phyloP scores from a whole-genome alignment of 768 basidiomycete genomes.

The Boletus subparvulus region DNA sequence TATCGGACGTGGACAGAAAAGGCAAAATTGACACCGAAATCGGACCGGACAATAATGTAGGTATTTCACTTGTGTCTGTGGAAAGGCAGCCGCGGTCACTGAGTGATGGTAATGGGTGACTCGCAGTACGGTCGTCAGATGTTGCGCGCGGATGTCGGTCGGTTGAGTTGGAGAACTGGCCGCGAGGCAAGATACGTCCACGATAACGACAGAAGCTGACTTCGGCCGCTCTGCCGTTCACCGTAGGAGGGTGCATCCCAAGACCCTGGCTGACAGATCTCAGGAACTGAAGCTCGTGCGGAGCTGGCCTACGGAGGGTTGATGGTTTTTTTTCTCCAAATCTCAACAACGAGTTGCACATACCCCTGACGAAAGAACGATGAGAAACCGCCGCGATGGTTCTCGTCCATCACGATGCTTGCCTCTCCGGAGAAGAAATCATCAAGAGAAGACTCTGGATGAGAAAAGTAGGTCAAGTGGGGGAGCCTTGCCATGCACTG shows the following conservation, averaged over 20 bases:
- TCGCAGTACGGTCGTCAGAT: not conserved
- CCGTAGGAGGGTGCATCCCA: not conserved
- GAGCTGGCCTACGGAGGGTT: conserved; percentile 1
- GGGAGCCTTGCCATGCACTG: conserved; percentile 15
- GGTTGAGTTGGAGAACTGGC: not conserved
- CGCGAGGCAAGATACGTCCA: not conserved
- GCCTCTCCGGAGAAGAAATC: conserved; percentile 13
- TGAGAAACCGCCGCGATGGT: not conserved
- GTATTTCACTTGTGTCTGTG: not conserved
- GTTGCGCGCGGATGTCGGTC: not conserved
- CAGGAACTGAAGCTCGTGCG: conserved; percentile 9
- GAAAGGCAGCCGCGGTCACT: not conserved
- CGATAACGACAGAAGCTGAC: not conserved
- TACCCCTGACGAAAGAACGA: not conserved
- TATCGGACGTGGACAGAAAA: not conserved
- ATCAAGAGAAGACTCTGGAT: conserved; percentile 12
- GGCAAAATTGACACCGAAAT: not conserved
- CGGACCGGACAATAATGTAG: not conserved
- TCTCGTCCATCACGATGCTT: not conserved
- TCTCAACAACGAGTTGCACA: not conserved
- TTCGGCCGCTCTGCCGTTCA: not conserved
- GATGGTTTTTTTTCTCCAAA: not conserved
- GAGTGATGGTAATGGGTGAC: not conserved
- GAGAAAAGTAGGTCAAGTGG: conserved; percentile 9
- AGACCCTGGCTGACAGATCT: conserved; percentile 8